phyloP scores from a whole-genome alignment of 2,329 filamentous ascomycete species.

The Fusarium abutilonis region DNA sequence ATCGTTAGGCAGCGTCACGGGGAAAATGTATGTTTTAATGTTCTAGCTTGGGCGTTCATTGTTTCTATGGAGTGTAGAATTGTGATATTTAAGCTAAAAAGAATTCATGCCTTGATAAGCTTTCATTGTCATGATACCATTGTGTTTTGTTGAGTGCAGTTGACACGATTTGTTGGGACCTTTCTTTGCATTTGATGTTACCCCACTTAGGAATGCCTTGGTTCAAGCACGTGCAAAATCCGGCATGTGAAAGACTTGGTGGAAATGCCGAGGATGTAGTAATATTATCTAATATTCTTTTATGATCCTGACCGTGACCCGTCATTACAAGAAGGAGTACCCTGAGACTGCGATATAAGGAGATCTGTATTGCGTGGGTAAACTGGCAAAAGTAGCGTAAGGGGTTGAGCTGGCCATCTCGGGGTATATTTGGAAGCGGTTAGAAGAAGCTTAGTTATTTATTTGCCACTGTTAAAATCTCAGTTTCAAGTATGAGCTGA shows the following conservation, averaged over 20 bases:
- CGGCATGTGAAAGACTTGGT: slow-evolving; percentile 8
- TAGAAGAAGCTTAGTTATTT: background rate
- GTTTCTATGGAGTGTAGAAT: background rate
- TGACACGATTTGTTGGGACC: slow-evolving; percentile 13
- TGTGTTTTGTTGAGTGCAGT: slow-evolving; percentile 11
- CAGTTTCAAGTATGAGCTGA: background rate
- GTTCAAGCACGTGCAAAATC: background rate
- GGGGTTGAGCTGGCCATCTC: background rate
- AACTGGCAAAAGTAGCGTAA: background rate
- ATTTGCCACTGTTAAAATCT: background rate
- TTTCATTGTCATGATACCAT: background rate
- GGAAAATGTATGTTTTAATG: background rate
- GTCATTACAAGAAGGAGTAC: background rate
- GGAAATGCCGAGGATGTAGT: background rate
- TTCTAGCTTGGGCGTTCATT: background rate
- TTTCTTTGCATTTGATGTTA: background rate
- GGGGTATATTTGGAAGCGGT: background rate
- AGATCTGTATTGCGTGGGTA: background rate
- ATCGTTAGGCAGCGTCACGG: background rate
- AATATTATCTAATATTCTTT: slow-evolving; percentile 6
- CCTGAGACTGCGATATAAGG: background rate
- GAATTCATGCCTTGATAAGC: background rate
- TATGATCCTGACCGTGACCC: background rate
- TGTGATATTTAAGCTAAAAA: background rate
- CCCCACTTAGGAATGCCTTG: background rate